Evolutionary conservation across 164 flowering plant genomes (phyloP), one percentile per base, ranked within the genome.

Genomic region (Tetrastigma voinierianum): DNA sequence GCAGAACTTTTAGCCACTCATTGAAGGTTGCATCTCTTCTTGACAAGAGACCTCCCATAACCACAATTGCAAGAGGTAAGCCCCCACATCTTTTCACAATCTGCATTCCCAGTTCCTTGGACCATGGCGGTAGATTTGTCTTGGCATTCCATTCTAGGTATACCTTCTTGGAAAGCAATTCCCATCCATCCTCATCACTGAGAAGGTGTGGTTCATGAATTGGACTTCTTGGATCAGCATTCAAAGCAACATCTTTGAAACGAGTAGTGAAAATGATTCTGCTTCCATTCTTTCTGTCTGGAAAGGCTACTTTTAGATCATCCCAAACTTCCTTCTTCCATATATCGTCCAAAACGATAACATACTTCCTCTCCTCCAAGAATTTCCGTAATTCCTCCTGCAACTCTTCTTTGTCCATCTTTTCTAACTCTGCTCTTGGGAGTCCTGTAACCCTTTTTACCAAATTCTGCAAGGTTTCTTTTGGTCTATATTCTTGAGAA

Each of bases 1-100:
- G 48, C 61, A 56, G 59, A 16, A 62, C 57, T 43, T 25, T 48
- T 12, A 19, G 12, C 70, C 70, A 67, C 8, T 32, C 64, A 16
- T 25, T 18, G 18, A 9, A 46, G 59, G 23, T 59, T 24, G 58
- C 63, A 47, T 51, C 55, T 59, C 20, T 64, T 40, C 46, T 66
- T 2, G 54, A 20, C 2, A 66, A 60, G 2, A 73, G 32, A 1
- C 76, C 76, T 10, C 52, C 72, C 12, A 63, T 12, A 4, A 68
- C 72, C 3, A 61, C 70, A 51, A 74, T 52, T 5, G 67, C 77
- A 19, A 74, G 64, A 19, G 77, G 73, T 51, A 70, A 40, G 9
- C 74, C 71, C 8, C 59, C 21, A 57, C 67, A 66, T 55, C 18
- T 61, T 43, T 55, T 67, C 7, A 60, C 58, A 13, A 73, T 68